phyloP scores from a whole-genome alignment of 495 filamentous ascomycete genomes.

The Aspergillus nidulans region DNA sequence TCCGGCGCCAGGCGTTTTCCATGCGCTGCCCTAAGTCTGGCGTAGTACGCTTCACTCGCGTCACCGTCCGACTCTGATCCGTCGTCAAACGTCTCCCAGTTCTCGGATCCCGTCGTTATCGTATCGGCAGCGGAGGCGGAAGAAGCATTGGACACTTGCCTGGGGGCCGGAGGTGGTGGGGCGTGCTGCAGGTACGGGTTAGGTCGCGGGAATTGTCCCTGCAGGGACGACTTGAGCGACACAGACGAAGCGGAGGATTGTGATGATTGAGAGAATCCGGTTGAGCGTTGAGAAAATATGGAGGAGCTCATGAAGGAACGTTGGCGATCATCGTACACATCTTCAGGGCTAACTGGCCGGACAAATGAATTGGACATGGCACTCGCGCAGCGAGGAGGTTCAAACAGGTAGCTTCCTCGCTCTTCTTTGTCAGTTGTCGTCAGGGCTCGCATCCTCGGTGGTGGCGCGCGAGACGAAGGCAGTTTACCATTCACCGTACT shows the following conservation, averaged over 20 bases:
- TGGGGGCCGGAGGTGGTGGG: constrained; percentile 46
- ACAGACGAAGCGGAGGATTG: constrained; percentile 36
- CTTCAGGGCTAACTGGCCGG: constrained; percentile 74
- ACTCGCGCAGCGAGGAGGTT: constrained; percentile 61
- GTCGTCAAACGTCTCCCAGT: constrained; percentile 93
- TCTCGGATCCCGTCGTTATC: constrained; percentile 74
- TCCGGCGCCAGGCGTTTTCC: constrained; percentile 63
- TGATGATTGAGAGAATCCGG: constrained; percentile 38
- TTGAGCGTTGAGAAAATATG: constrained; percentile 40
- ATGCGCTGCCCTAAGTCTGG: constrained; percentile 63
- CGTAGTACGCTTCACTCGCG: constrained; percentile 69
- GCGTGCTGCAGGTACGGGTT: constrained; percentile 42
- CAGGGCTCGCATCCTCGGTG: constrained; percentile 81
- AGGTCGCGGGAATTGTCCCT: constrained; percentile 31
- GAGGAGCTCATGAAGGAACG: constrained; percentile 48
- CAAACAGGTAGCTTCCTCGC: constrained; percentile 54
- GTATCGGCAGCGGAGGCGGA: constrained; percentile 51
- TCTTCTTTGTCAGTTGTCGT: constrained; percentile 65
- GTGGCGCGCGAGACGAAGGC: constrained; percentile 63
- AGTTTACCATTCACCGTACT: constrained; percentile 56
- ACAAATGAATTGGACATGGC: constrained; percentile 64
- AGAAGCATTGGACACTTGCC: constrained; percentile 71
- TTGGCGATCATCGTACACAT: constrained; percentile 74
- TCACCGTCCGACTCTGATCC: constrained; percentile 70
- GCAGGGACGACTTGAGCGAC: constrained; percentile 35